Base-by-base conservation (phyloP, 768 basidiomycete species). In the Tricholoma furcatifolium region DNA sequence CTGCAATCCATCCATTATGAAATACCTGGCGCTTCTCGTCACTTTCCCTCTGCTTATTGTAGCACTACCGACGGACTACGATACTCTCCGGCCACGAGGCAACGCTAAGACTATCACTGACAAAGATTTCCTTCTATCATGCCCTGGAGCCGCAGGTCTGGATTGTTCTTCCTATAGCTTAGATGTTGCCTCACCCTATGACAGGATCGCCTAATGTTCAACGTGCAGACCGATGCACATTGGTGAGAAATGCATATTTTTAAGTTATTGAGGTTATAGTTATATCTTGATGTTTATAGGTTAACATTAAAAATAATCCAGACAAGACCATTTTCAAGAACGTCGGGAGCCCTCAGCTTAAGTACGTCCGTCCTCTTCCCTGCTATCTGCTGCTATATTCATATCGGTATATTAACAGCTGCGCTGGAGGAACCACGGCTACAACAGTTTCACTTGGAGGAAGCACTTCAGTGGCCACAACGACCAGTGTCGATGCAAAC, bases 191-290 rank as follows among this genome's bases (percentile, higher is more conserved):
- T 21, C 27, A 44, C 11, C 10, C 23, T 6, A 23, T 9, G 3
- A 9, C n/a, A 58, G 56, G 53, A 15, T 54, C 56, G 20, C 30
- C 48, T 3, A 54, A 54, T 4, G 41, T 58, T 18, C 40, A 42
- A 20, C 48, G 56, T 15, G 56, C 56, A 20, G 56, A 58, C 23
- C 46, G 50, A 35, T 58, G 56, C 43, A 58, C 56, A 21, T 15
- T 58, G 49, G 56, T 58, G 32, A 38, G 15, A 9, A 10, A 17
- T 24, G 2, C 3, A 27, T 27, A 4, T 27, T 7, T 27, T 7
- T 7, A 3, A 6, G 9, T 43, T 17, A 11, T 49, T 17, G 11
- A 15, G 30, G n/a, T n/a, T n/a, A n/a, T 23, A 2, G 9, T 7
- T 4, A 20, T n/a, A 9, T 3, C 32, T 42, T 15, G 8, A 21